These are phyloP conservation scores for Monilinia laxa DNA, from an alignment of 2,329 filamentous ascomycete genomes.

Conservation along the genomic window DNA sequence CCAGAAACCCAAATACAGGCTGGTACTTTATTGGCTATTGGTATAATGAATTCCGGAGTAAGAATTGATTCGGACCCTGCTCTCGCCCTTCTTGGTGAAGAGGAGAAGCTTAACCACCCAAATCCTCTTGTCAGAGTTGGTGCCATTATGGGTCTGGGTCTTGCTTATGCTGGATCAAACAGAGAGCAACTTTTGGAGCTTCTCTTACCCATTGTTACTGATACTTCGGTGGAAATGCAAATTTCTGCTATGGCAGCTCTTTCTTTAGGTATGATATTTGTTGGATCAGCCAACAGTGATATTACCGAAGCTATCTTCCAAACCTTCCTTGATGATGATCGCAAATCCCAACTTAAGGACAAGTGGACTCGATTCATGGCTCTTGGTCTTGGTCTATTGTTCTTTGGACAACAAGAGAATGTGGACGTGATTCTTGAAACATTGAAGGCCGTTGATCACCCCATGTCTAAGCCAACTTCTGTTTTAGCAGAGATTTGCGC, in stretches of 20 bases:
- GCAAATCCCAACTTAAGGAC: constrained; percentile 86
- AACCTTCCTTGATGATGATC: constrained; percentile 90
- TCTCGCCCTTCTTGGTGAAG: constrained; percentile 78
- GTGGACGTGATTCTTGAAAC: constrained; percentile 98
- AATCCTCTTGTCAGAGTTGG: constrained; percentile 76
- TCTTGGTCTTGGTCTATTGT: constrained; percentile 86
- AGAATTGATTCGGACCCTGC: constrained; percentile 87
- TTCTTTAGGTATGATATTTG: constrained; percentile 84
- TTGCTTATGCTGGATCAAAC: constrained; percentile 92
- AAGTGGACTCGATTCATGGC: constrained; percentile 99
- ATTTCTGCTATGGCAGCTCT: constrained; percentile 94
- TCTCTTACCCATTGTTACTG: constrained; percentile 82
- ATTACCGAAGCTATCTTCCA: constrained; percentile 90
- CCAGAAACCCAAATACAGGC: constrained; percentile 83
- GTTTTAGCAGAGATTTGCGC: constrained; percentile 95
- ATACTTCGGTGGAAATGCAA: constrained; percentile 87
- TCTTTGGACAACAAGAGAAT: constrained; percentile 95
- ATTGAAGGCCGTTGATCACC: constrained; percentile 93
- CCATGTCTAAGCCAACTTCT: constrained; percentile 93
- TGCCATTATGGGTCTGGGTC: constrained; percentile 91
- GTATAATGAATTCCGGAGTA: constrained; percentile 93
- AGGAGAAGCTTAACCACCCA: constrained; percentile 75
- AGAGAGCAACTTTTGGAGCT: constrained; percentile 84
- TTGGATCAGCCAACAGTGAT: constrained; percentile 87
- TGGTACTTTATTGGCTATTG: constrained; percentile 87